Evolutionary conservation across 176 grass and related monocot species (phyloP), one percentile per base, ranked within the genome.

Genomic region (Tillandsia fasciculata): DNA sequence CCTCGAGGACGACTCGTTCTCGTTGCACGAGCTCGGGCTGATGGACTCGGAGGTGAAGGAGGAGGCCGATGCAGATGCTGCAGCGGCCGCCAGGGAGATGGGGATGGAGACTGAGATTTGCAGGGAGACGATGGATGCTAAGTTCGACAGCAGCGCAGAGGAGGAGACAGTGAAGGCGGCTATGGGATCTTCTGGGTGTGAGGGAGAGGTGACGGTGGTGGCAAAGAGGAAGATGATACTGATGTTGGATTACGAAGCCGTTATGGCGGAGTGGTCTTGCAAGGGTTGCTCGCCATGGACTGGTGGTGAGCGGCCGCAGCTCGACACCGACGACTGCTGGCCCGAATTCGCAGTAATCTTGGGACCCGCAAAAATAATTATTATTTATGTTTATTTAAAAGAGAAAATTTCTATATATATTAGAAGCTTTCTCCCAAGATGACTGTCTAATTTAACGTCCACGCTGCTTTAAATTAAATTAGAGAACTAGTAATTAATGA

Each of bases 191-290:
- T 42, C 33, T 42, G 33, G 3, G 33, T 42, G 5, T 42, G 82
- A 73, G 22, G 61, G 2, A 11, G 80, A 74, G 51, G 76, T 20
- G 65, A 26, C 18, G 17, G 48, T 27, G 13, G 68, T 22, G 69
- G 53, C 56, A 77, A 83, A 54, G 77, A 64, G 47, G 75, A 83
- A 75, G 71, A 69, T 79, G 82, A 88, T 88, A 64, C 82, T 99
- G 15, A 90, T 74, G 58, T 78, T 99, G 52, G 76, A 99, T 81
- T 99, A 99, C 73, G 90, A 93, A n/a, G 78, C 76, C 12, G 87
- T 99, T 33, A 88, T 99, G 57, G 52, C 76, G 26, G 79, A 83
- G 22, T 99, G 94, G 94, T 51, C 53, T 64, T 80, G 69, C 14
- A 85, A 90, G 48, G 82, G 82, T 0, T 48, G 80, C 49, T 90